Percentiles rank a stretch among this genome's conserved stretches.
Conservation (phyloP, 2,329 filamentous ascomycete species). For the Scopulariopsis brevicaulis region DNA sequence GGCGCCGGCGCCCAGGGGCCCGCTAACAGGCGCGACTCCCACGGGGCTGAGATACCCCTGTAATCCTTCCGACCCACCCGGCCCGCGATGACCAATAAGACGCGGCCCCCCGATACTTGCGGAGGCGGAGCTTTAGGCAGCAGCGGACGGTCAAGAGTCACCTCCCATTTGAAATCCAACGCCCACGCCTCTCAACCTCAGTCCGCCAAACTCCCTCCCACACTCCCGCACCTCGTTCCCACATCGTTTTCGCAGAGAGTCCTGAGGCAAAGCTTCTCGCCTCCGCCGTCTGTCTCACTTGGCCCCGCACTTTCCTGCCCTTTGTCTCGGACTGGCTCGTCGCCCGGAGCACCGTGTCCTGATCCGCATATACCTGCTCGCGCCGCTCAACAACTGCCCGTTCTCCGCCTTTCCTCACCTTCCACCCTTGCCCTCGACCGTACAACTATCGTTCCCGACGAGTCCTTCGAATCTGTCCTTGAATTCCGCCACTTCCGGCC, state of each 20-base stretch:
- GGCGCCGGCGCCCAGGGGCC: background rate
- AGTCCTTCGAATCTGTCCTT: background rate
- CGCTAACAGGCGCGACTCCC: background rate
- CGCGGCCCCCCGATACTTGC: background rate
- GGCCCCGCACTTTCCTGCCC: background rate
- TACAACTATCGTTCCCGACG: background rate
- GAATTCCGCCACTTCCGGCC: background rate
- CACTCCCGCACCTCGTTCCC: slow-evolving; percentile 10
- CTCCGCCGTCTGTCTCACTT: background rate
- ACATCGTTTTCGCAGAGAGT: background rate
- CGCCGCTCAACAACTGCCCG: background rate
- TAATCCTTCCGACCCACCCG: background rate
- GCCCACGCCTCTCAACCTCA: slow-evolving; percentile 1
- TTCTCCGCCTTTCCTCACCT: background rate
- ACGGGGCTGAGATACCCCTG: slow-evolving; percentile 3
- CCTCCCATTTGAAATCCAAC: background rate
- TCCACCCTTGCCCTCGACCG: background rate
- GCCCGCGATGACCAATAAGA: background rate
- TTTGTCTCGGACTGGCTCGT: background rate
- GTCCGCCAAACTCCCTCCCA: slow-evolving; percentile 11
- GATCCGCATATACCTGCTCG: background rate
- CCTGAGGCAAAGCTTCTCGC: background rate
- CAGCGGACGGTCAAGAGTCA: slow-evolving; percentile 3
- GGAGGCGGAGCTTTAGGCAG: slow-evolving; percentile 7
- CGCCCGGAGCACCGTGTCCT: background rate